Evolutionary conservation across 768 basidiomycete genomes (phyloP).

Genomic region (Gloeophyllum trabeum): DNA sequence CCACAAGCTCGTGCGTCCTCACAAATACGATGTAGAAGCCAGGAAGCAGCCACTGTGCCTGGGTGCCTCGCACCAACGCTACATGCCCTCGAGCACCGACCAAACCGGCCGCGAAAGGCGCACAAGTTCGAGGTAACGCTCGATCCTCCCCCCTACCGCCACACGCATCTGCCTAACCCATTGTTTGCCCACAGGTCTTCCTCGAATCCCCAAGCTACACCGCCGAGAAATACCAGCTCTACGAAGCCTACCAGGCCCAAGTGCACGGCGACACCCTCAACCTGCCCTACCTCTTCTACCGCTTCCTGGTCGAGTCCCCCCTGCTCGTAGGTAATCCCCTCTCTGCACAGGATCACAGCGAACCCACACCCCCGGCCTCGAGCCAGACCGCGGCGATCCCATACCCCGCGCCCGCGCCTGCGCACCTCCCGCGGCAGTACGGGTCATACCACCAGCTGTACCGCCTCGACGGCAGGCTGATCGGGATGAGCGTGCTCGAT

Average conservation of each 20-base stretch:
- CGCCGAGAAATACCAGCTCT: constrained; percentile 74
- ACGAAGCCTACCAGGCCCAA: constrained; percentile 60
- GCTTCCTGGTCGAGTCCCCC: constrained; percentile 76
- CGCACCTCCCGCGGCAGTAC: constrained; percentile 62
- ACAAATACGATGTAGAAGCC: too few species aligned
- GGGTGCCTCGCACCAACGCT: too few species aligned
- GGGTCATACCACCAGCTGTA: constrained; percentile 94
- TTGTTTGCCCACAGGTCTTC: constrained; percentile 35
- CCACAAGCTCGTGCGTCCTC: too few species aligned
- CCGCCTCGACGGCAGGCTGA: constrained; percentile 65
- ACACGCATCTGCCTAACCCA: background rate
- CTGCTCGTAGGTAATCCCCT: constrained; percentile 34
- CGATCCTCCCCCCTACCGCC: background rate
- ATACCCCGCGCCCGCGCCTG: constrained; percentile 36
- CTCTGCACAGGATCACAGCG: background rate
- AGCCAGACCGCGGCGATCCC: constrained; percentile 47
- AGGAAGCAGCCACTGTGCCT: too few species aligned
- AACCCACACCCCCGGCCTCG: constrained; percentile 1
- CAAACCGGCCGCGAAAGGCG: constrained; percentile 17
- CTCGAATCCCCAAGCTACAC: constrained; percentile 72
- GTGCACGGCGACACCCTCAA: constrained; percentile 48
- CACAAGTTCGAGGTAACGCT: constrained; percentile 49
- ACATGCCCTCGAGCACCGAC: background rate
- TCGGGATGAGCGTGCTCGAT: constrained; percentile 85
- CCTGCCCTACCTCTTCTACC: constrained; percentile 38